Conservation (phyloP, 345 rosid species). For the Ailanthus altissimus region DNA sequence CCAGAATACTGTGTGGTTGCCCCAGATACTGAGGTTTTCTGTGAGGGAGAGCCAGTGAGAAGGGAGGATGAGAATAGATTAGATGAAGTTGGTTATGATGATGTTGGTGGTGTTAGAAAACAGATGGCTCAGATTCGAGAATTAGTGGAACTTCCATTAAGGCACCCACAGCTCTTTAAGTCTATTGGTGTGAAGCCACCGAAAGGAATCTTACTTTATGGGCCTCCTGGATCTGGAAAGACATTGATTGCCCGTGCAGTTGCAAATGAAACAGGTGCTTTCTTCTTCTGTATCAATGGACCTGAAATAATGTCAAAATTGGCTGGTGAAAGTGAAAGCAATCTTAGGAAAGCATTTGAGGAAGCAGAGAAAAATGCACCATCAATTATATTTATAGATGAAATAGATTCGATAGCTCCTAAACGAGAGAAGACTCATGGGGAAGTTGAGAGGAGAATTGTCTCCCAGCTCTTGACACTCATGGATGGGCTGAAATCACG, state of each 20-base stretch:
- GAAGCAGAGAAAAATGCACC: constrained; percentile 99
- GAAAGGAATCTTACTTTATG: constrained; percentile 84
- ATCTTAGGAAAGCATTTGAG: constrained; percentile 94
- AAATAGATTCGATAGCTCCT: constrained; percentile 95
- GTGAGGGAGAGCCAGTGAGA: constrained; percentile 94
- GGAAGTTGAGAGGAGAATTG: constrained; percentile 97
- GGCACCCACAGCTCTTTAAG: constrained; percentile 94
- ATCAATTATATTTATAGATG: constrained; percentile 90
- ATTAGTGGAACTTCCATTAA: constrained; percentile 85
- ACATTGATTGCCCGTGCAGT: constrained; percentile 96
- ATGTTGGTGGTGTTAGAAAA: constrained; percentile 98
- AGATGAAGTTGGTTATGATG: constrained; percentile 95
- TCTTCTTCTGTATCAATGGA: constrained; percentile 94
- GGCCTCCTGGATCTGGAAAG: constrained; percentile 88
- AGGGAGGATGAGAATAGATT: constrained; percentile 93
- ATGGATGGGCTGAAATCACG: constrained; percentile 96
- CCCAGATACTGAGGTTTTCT: constrained; percentile 94
- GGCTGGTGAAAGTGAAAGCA: constrained; percentile 99
- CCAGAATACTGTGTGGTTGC: constrained; percentile 92
- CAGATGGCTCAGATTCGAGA: constrained; percentile 99
- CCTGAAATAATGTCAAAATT: constrained; percentile 96
- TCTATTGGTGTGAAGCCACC: constrained; percentile 99
- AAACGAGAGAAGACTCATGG: constrained; percentile 96
- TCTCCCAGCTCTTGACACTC: constrained; percentile 88
- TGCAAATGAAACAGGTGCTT: constrained; percentile 96